Conservation (phyloP, 805 yeast genomes). For the Cyberlindnera misumaiensis region DNA sequence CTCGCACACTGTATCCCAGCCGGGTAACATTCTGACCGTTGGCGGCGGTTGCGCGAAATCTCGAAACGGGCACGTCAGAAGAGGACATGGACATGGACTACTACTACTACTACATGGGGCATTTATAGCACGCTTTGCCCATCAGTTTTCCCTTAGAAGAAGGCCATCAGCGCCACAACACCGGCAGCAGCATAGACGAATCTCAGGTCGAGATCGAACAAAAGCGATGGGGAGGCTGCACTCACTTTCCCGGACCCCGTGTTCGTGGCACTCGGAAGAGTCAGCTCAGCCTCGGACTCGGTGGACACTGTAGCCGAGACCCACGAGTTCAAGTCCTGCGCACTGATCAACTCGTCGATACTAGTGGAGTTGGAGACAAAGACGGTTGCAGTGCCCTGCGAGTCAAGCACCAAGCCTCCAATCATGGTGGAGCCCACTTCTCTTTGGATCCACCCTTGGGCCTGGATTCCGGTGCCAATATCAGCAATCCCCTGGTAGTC, state of each 20-base stretch:
- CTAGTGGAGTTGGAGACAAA: slow-evolving; percentile 50
- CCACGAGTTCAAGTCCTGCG: slow-evolving; percentile 40
- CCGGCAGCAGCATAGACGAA: slow-evolving; percentile 18
- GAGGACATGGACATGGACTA: no score
- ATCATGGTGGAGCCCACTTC: slow-evolving; percentile 43
- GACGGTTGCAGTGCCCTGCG: slow-evolving; percentile 53
- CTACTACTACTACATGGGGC: no score
- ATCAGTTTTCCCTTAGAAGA: slow-evolving; percentile 6
- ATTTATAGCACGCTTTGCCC: no score
- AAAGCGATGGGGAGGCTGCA: slow-evolving; percentile 9
- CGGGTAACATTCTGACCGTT: no score
- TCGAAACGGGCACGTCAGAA: no score
- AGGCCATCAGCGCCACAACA: slow-evolving; percentile 11
- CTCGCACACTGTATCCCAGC: no score
- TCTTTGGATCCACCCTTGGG: slow-evolving; percentile 51
- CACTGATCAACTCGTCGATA: slow-evolving; percentile 39
- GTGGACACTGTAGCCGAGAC: slow-evolving; percentile 27
- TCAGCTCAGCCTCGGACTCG: slow-evolving; percentile 25
- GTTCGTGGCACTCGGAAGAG: slow-evolving; percentile 30
- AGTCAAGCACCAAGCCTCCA: slow-evolving; percentile 69
- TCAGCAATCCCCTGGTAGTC: slow-evolving; percentile 68
- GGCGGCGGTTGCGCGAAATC: no score
- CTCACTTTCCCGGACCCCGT: slow-evolving; percentile 27
- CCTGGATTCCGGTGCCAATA: slow-evolving; percentile 53
- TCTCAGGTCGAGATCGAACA: slow-evolving; percentile 16